Percentiles rank a stretch among this genome's conserved stretches.
phyloP scores from a whole-genome alignment of 148 eudicot species.

The Diospyros kaki region DNA sequence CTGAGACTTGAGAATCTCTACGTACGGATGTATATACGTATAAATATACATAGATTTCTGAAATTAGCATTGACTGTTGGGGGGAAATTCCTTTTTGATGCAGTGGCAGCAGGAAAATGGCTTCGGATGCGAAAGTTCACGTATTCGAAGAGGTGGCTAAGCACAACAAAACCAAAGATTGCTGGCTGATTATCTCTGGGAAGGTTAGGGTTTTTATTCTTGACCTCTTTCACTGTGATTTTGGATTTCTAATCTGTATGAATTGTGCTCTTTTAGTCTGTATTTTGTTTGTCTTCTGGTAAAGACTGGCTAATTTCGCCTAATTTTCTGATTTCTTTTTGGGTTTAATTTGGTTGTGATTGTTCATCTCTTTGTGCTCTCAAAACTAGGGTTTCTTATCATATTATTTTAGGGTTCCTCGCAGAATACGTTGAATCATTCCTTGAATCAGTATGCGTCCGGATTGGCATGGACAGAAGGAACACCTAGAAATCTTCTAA shows the following conservation, averaged over 20 bases:
- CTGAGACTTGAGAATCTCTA: not conserved
- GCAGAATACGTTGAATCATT: no score
- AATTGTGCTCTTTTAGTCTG: not conserved
- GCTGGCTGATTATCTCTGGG: conserved; percentile 63
- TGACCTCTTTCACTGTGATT: not conserved
- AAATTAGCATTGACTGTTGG: not conserved
- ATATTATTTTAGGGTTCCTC: no score
- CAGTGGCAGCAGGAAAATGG: conserved; percentile 24
- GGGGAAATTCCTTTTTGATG: not conserved
- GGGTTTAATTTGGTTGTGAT: not conserved
- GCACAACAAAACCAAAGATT: conserved; percentile 56
- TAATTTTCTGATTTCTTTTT: not conserved
- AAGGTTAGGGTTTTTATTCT: conserved; percentile 35
- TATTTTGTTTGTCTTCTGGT: not conserved
- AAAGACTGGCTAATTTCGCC: not conserved
- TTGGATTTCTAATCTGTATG: not conserved
- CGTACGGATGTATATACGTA: not conserved
- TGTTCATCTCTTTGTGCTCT: not conserved
- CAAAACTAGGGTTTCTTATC: no score
- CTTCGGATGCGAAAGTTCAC: conserved; percentile 44
- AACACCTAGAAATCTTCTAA: not conserved
- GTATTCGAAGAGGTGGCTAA: conserved; percentile 57
- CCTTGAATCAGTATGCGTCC: no score
- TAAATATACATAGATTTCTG: not conserved
- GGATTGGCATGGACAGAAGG: not conserved